Evolutionary conservation across 495 filamentous ascomycete species (phyloP).

Genomic region (Talaromyces stipitatus): DNA sequence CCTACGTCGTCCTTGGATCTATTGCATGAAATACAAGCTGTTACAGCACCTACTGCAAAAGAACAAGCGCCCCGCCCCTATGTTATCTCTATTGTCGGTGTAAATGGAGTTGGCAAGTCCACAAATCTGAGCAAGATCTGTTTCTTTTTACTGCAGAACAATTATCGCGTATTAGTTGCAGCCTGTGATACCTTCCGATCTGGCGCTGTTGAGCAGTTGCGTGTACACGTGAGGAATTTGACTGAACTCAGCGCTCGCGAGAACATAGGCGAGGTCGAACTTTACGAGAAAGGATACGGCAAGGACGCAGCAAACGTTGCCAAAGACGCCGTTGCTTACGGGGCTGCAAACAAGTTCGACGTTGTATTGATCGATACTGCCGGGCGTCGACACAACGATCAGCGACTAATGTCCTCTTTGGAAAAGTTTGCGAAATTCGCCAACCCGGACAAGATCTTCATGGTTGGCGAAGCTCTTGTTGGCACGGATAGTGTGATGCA

Average conservation of each 20-base stretch:
- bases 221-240: slow-evolving; percentile 86
- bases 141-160: slow-evolving; percentile 95
- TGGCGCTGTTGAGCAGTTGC: slow-evolving; percentile 92
- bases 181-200: slow-evolving; percentile 97
- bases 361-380: slow-evolving; percentile 97
- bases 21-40: slow-evolving; percentile 80
- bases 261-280: slow-evolving; percentile 67
- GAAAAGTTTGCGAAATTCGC: slow-evolving; percentile 97
- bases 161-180: slow-evolving; percentile 89
- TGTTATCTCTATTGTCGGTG: slow-evolving; percentile 94
- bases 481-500: slow-evolving; percentile 92
- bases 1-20: slow-evolving; percentile 92
- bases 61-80: slow-evolving; percentile 65
- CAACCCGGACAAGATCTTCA: slow-evolving; percentile 93
- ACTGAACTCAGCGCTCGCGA: slow-evolving; percentile 77
- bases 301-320: slow-evolving; percentile 95
- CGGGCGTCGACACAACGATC: slow-evolving; percentile 89
- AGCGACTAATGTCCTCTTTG: slow-evolving; percentile 85
- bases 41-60: slow-evolving; percentile 52
- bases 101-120: slow-evolving; percentile 97
- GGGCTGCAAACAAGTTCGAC: slow-evolving; percentile 66
- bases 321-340: slow-evolving; percentile 82
- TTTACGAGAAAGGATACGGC: slow-evolving; percentile 96
- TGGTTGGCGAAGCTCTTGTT: slow-evolving; percentile 97
- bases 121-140: slow-evolving; percentile 96